These are phyloP conservation scores for Syzygium jambos DNA, from an alignment of 345 rosid genomes.

Conservation along the genomic window DNA sequence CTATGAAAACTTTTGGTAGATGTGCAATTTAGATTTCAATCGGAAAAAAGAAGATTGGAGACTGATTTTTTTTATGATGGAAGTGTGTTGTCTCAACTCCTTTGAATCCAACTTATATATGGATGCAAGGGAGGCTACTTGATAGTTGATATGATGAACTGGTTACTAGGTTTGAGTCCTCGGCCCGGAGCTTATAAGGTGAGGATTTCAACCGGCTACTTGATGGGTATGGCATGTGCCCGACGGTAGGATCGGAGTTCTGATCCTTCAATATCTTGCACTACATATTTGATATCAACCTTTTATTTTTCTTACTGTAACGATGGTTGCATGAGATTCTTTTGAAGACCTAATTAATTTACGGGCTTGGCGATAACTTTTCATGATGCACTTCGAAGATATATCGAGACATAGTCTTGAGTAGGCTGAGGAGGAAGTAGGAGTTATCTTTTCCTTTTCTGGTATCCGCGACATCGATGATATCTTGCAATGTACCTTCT, in stretches of 20 bases:
- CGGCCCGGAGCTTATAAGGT: no score
- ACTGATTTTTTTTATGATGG: not conserved
- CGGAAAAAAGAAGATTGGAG: not conserved
- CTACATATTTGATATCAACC: not conserved
- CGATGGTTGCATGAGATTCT: not conserved
- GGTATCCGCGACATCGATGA: not conserved
- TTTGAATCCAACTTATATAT: not conserved
- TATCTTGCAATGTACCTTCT: not conserved
- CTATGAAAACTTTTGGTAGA: not conserved
- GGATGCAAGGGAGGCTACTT: fast-evolving
- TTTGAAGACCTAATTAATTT: not conserved
- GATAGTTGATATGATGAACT: not conserved
- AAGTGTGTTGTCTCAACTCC: not conserved
- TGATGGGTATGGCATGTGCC: not conserved
- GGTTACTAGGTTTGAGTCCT: not conserved
- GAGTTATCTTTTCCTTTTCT: not conserved
- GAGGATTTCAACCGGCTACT: not conserved
- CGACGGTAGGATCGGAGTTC: not conserved
- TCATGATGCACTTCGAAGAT: not conserved
- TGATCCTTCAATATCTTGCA: not conserved
- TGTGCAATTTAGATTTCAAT: not conserved
- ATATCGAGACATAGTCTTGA: not conserved
- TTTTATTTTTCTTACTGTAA: not conserved
- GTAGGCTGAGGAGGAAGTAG: not conserved
- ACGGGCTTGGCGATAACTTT: not conserved